These are phyloP conservation scores for Suillus variegatus DNA, from an alignment of 768 basidiomycete genomes.

Conservation along the genomic window DNA sequence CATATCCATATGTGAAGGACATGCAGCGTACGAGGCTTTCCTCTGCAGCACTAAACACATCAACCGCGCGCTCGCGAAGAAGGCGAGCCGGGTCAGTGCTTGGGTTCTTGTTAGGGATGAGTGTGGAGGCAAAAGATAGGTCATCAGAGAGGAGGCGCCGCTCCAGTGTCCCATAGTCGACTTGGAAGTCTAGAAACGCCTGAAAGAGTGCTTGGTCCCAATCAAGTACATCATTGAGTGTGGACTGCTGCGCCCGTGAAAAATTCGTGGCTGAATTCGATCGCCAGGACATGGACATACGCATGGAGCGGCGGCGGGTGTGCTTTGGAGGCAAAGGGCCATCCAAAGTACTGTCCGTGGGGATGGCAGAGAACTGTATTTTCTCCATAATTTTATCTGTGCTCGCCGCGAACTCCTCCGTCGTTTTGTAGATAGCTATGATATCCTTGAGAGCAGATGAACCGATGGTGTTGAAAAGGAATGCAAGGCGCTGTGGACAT, in stretches of 20 bases:
- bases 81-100: slow-evolving; percentile 51
- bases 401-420: slow-evolving; percentile 79
- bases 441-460: slow-evolving; percentile 65
- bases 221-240: slow-evolving; percentile 44
- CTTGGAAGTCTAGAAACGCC: slow-evolving; percentile 90
- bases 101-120: slow-evolving; percentile 24
- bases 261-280: slow-evolving; percentile 32
- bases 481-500: slow-evolving; percentile 74
- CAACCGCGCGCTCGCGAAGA: slow-evolving; percentile 72
- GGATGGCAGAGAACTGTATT: slow-evolving; percentile 41
- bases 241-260: slow-evolving; percentile 10
- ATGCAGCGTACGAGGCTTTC: slow-evolving; percentile 76
- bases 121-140: slow-evolving; percentile 45
- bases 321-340: slow-evolving; percentile 29
- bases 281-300: slow-evolving; percentile 68
- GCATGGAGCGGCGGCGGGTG: slow-evolving; percentile 54
- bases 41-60: slow-evolving; percentile 77
- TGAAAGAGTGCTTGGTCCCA: slow-evolving; percentile 96
- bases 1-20: slow-evolving; percentile 90
- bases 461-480: slow-evolving; percentile 66
- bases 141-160: slow-evolving; percentile 62
- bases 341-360: slow-evolving; percentile 19
- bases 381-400: slow-evolving; percentile 81
- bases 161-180: slow-evolving; percentile 82
- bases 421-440: slow-evolving; percentile 67